These are phyloP conservation scores for Neodidymelliopsis sp. DNA, from an alignment of 2,329 filamentous ascomycete species.

Conservation along the genomic window DNA sequence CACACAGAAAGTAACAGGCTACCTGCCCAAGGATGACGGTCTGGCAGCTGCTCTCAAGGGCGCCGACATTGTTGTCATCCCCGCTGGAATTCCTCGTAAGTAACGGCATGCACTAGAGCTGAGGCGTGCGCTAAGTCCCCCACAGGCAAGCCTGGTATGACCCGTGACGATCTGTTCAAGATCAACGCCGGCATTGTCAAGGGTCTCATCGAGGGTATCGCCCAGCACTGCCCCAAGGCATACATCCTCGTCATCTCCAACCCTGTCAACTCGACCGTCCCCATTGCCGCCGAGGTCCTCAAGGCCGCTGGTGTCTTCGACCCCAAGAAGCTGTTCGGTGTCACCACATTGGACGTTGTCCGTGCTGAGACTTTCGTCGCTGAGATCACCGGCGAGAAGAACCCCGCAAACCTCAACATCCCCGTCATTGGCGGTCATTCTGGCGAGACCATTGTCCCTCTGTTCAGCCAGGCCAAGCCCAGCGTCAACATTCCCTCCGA, in stretches of 20 bases:
- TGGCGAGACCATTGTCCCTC: conserved; percentile 95
- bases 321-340: conserved; percentile 94
- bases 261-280: conserved; percentile 98
- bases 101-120: background rate
- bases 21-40: conserved; percentile 83
- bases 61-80: conserved; percentile 95
- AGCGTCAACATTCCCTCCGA: conserved; percentile 81
- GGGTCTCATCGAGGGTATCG: conserved; percentile 86
- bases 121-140: conserved; percentile 29
- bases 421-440: conserved; percentile 97
- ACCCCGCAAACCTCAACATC: conserved; percentile 82
- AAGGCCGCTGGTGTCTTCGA: conserved; percentile 94
- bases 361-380: conserved; percentile 97
- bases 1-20: conserved; percentile 77
- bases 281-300: conserved; percentile 95
- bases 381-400: conserved; percentile 80
- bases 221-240: conserved; percentile 89
- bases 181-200: conserved; percentile 99
- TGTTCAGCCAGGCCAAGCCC: conserved; percentile 91
- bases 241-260: conserved; percentile 98
- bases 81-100: conserved; percentile 94
- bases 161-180: conserved; percentile 98
- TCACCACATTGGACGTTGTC: conserved; percentile 98
- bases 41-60: conserved; percentile 88
- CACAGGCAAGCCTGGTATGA: conserved; percentile 98